These are phyloP conservation scores for Phyllosticta capitalensis DNA, from an alignment of 2,329 filamentous ascomycete genomes.

Conservation along the genomic window DNA sequence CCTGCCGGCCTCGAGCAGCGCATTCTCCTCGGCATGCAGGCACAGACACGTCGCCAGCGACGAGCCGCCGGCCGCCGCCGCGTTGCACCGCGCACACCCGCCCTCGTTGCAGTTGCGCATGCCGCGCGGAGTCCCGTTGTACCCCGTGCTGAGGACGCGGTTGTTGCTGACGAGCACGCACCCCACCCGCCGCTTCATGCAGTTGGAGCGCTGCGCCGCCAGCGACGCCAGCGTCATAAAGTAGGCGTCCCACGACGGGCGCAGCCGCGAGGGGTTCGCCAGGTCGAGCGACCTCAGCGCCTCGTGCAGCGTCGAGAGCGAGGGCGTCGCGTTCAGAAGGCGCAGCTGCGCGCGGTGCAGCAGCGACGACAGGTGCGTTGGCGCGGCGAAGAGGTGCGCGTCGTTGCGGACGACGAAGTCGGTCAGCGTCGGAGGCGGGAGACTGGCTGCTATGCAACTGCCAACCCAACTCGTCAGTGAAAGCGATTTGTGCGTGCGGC, in stretches of 20 bases:
- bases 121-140: constrained; percentile 92
- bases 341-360: constrained; percentile 75
- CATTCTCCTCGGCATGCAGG: constrained; percentile 97
- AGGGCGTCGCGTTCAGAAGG: constrained; percentile 73
- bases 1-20: constrained; percentile 82
- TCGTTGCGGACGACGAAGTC: constrained; percentile 59
- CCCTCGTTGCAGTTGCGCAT: constrained; percentile 87
- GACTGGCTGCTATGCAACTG: constrained; percentile 39
- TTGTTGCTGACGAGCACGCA: constrained; percentile 82
- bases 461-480: background rate
- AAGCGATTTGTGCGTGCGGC: background rate
- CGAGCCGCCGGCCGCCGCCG: constrained; percentile 58
- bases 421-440: constrained; percentile 45
- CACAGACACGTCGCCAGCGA: constrained; percentile 82
- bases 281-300: constrained; percentile 69
- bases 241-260: constrained; percentile 92
- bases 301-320: constrained; percentile 59
- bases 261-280: constrained; percentile 65
- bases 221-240: constrained; percentile 96
- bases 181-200: constrained; percentile 95
- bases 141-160: constrained; percentile 87
- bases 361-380: constrained; percentile 60
- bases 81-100: constrained; percentile 81
- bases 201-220: constrained; percentile 84
- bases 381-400: constrained; percentile 59